Base-by-base conservation (phyloP, 352 stramenopile genomes). In the Phytophthora nicotianae region DNA sequence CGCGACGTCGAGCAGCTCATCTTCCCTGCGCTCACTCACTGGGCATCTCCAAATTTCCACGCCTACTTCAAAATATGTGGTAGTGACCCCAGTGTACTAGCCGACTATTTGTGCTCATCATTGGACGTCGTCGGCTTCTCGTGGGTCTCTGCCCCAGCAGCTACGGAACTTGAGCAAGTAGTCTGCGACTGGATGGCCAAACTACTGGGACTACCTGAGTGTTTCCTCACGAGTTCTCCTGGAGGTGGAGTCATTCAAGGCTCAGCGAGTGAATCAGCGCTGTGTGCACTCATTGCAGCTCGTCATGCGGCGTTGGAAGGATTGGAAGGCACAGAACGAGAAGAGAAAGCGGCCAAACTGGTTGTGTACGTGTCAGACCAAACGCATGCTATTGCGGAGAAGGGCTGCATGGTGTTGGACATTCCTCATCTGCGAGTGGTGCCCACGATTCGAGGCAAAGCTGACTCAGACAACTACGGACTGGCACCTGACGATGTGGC, bases 341-440 rank as follows among this genome's bases (percentile, higher is more conserved):
- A 70, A 13, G 62, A 71, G 40, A 70, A 74, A 24, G 66, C 67
- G 5, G 50, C 72, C 16, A 76, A 81, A 11, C 70, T 91, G 16
- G 77, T 87, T 13, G 57, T 82, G 26, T 91, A 93, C 65, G 70
- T 83, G 5, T 88, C 75, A 29, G 81, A 91, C 52, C 84, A 93
- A 68, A 88, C 81, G 2, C 81, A 93, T 54, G 74, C 77, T 5
- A 84, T 85, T 58, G 81, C 72, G 2, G 64, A 84, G 56, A 93
- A 93, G 52, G 80, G 78, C 5, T 83, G 74, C 55, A 87, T 88
- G 65, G 77, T 93, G 38, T 63, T 90, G 19, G 82, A 87, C 16
- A 72, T 90, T 37, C 65, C 73, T 0, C 75, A 88, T 35, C 53
- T 89, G 48, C 78, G 81, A 20, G 65, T 82, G 11, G 70, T 93